Conservation (phyloP, 1,139 yeast species). For the Suzukiozyma palmioleophila region DNA sequence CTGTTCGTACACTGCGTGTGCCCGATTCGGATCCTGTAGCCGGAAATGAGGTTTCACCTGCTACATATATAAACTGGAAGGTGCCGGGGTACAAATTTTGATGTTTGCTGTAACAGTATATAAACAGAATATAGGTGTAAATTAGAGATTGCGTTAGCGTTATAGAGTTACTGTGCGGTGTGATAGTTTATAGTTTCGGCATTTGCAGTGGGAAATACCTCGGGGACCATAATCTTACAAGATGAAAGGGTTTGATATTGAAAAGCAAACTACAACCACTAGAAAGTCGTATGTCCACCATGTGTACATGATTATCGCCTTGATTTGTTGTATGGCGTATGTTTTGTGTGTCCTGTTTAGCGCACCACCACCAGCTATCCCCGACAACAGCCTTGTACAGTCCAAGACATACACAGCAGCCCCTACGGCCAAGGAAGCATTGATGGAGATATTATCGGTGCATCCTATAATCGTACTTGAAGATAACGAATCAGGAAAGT, state of each 20-base stretch:
- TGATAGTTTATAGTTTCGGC: no score
- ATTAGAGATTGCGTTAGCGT: no score
- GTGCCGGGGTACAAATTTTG: no score
- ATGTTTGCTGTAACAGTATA: no score
- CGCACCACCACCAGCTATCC: conserved; percentile 15
- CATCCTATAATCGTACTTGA: conserved; percentile 23
- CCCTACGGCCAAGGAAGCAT: conserved; percentile 24
- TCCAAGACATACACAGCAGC: background rate
- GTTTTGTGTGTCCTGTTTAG: background rate
- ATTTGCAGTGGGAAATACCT: no score
- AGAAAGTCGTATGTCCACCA: background rate
- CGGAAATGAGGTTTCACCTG: no score
- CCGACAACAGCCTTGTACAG: conserved; percentile 13
- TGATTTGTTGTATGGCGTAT: background rate
- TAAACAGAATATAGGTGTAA: no score
- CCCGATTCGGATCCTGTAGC: no score
- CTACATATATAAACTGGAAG: no score
- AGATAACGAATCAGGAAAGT: conserved; percentile 14
- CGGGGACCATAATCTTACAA: no score
- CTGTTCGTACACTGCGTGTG: no score
- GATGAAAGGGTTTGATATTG: conserved; percentile 1
- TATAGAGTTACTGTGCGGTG: no score
- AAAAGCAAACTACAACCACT: background rate
- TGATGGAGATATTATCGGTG: conserved; percentile 28
- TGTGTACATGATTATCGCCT: background rate